Base-by-base conservation (phyloP, 495 filamentous ascomycete species). In the Jackrogersella minutella region DNA sequence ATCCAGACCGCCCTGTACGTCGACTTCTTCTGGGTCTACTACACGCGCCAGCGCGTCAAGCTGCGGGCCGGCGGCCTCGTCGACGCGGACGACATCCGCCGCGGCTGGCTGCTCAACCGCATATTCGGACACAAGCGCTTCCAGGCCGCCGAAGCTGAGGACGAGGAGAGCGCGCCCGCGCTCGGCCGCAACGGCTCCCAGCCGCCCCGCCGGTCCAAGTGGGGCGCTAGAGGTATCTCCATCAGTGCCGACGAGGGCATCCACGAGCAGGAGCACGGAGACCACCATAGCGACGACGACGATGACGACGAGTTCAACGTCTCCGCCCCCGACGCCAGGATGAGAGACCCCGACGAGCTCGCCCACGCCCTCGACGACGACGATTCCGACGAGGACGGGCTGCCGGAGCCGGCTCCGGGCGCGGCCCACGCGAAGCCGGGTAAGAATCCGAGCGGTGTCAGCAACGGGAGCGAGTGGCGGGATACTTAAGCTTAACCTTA, bases 21-120 rank as follows among this genome's bases (percentile, higher is more conserved):
- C 65, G 96, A 99, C 75, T 99, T 99, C 73, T 92, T 90, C 21
- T 97, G 93, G 93, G 92, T 99, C 0, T 99, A 99, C 80, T 97
- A 90, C 79, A 89, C 89, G 3, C 84, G 95, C 33, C 96, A 98
- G 79, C 86, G 92, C 31, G 93, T 99, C 69, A 97, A 97, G 85
- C 88, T 99, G 3, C 85, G 95, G 41, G 88, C 89, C 61, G 94
- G 94, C 58, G 93, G 92, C 2, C 84, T 98, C 14, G 91, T 99
- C n/a, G 95, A 99, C 72, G 88, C 88, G 5, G 94, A 97, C 41
- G 95, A 99, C 74, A 83, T 94, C 53, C 81, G 87, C 31, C 87
- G 90, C 44, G 91, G 93, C 55, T 97, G 93, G 84, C 79, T 99
- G 14, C 77, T 92, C 2, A 73, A 58, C 60, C 79, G 76, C 55